phyloP scores from a whole-genome alignment of 2,329 filamentous ascomycete species.

The Leptodontidium sp. region DNA sequence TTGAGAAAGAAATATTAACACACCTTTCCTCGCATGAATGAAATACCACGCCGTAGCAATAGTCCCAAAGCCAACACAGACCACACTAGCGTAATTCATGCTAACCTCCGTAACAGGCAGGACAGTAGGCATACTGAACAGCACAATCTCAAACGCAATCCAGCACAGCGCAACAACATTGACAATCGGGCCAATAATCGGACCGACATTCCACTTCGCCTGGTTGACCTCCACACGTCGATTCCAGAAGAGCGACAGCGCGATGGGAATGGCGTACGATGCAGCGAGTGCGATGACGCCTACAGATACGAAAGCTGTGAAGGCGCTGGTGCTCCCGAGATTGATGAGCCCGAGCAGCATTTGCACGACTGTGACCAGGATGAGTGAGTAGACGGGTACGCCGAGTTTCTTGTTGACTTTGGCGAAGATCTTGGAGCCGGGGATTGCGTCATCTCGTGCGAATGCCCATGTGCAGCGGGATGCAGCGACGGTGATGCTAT shows the following conservation, averaged over 20 bases:
- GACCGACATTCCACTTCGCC: constrained; percentile 64
- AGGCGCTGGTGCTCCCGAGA: constrained; percentile 71
- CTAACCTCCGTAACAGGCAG: constrained; percentile 63
- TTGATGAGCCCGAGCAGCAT: constrained; percentile 76
- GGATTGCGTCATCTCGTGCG: constrained; percentile 72
- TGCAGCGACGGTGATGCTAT: constrained; percentile 57
- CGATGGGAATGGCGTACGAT: constrained; percentile 77
- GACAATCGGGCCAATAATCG: constrained; percentile 66
- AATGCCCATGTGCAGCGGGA: constrained; percentile 74
- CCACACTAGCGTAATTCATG: constrained; percentile 62
- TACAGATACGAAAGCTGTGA: constrained; percentile 75
- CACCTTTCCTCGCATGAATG: constrained; percentile 59
- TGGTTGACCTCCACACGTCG: constrained; percentile 60
- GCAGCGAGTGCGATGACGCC: constrained; percentile 77
- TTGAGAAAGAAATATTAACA: constrained; percentile 35
- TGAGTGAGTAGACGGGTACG: constrained; percentile 71
- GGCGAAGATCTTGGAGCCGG: constrained; percentile 66
- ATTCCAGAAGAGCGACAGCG: constrained; percentile 72
- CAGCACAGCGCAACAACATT: constrained; percentile 66
- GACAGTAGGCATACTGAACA: constrained; percentile 70
- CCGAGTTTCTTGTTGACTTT: constrained; percentile 66
- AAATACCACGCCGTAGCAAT: constrained; percentile 60
- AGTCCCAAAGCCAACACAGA: constrained; percentile 62
- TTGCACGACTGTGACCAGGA: constrained; percentile 66
- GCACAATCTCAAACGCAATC: constrained; percentile 65